phyloP scores from a whole-genome alignment of 2,329 filamentous ascomycete genomes.

The Helotiales sp. region DNA sequence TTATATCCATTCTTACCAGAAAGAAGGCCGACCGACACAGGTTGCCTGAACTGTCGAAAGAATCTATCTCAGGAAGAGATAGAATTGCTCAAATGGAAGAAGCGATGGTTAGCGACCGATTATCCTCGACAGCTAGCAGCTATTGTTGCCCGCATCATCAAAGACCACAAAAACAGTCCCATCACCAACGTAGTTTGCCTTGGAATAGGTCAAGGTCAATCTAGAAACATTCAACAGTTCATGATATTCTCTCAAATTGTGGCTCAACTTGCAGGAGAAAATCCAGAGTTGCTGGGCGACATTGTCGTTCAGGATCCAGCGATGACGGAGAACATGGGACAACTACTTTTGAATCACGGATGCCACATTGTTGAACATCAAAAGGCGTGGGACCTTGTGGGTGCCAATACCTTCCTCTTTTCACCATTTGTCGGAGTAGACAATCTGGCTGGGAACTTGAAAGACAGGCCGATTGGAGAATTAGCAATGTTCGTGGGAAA shows the following conservation, averaged over 20 bases:
- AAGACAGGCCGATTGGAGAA: neutral
- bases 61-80: neutral
- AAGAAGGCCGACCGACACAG: neutral
- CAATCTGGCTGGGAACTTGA: neutral
- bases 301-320: conserved; percentile 1
- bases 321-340: neutral
- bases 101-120: neutral
- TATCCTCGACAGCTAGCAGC: conserved; percentile 1
- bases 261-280: neutral
- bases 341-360: neutral
- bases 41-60: neutral
- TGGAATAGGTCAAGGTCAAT: neutral
- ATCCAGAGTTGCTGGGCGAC: neutral
- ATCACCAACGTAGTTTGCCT: conserved; percentile 5
- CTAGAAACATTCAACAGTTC: neutral
- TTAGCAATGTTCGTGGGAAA: conserved; percentile 8
- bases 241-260: conserved; percentile 5
- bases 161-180: conserved; percentile 1
- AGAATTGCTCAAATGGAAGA: neutral
- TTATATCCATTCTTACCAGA: neutral
- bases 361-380: neutral
- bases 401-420: conserved; percentile 1
- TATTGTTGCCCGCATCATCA: conserved; percentile 1
- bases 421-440: neutral
- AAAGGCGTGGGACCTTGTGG: neutral